phyloP scores from a whole-genome alignment of 768 basidiomycete genomes.

The Russula virescens region DNA sequence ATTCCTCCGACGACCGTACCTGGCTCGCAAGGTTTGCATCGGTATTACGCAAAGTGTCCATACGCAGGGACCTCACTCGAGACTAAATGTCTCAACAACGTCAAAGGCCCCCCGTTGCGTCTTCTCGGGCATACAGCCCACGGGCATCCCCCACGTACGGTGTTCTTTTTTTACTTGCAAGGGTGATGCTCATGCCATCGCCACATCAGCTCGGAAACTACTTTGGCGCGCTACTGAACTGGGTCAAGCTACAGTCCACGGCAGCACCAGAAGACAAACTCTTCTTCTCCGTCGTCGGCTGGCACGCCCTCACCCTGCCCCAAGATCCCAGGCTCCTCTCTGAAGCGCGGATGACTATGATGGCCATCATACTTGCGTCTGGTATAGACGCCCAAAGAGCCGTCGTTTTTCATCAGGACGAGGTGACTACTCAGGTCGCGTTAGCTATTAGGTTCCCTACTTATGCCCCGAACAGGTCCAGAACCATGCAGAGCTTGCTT shows the following conservation, averaged over 20 bases:
- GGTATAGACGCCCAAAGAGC: too few species aligned
- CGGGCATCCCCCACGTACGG: slow-evolving; percentile 82
- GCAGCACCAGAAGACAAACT: slow-evolving; percentile 55
- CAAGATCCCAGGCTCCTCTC: slow-evolving; percentile 64
- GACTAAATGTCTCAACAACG: not conserved
- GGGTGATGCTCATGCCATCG: not conserved
- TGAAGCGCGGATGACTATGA: slow-evolving; percentile 63
- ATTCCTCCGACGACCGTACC: too few species aligned
- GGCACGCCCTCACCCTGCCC: slow-evolving; percentile 91
- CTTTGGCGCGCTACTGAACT: slow-evolving; percentile 83
- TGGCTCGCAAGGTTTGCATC: too few species aligned
- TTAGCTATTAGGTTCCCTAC: not conserved
- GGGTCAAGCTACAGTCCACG: slow-evolving; percentile 73
- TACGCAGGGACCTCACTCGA: not conserved
- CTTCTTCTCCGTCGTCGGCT: slow-evolving; percentile 85
- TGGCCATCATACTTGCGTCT: slow-evolving; percentile 78
- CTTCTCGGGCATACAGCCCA: slow-evolving; percentile 89
- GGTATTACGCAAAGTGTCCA: too few species aligned
- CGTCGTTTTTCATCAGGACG: too few species aligned
- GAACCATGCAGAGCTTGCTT: slow-evolving; percentile 80
- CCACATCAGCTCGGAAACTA: slow-evolving; percentile 79
- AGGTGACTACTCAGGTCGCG: slow-evolving; percentile 41
- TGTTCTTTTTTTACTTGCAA: not conserved
- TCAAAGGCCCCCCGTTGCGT: slow-evolving; percentile 38
- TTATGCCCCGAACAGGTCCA: slow-evolving; percentile 49